Evolutionary conservation across 2,329 filamentous ascomycete genomes (phyloP).

Genomic region (Neophaeococcomyces aloes): DNA sequence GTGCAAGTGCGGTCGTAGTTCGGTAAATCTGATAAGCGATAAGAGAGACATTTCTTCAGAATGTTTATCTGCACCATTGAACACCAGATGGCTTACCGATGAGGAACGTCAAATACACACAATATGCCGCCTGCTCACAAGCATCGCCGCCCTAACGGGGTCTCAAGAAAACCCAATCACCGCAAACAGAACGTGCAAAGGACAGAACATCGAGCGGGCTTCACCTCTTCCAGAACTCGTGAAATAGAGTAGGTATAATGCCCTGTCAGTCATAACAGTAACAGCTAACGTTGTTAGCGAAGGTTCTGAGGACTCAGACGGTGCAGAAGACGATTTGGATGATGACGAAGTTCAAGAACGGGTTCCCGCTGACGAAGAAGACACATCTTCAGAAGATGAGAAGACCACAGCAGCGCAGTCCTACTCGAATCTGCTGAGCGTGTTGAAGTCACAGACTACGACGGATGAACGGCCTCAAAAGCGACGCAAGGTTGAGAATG

Average conservation of each 20-base stretch:
- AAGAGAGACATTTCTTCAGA: neutral
- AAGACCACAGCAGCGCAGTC: conserved; percentile 33
- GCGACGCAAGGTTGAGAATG: conserved; percentile 41
- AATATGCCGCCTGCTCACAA: neutral
- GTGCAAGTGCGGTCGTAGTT: too few relatives aligned
- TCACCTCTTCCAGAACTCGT: conserved; percentile 1
- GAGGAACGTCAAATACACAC: neutral
- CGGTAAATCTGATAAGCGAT: neutral
- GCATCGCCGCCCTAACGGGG: neutral
- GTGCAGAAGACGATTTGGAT: neutral
- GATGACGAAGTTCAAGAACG: neutral
- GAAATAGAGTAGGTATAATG: neutral
- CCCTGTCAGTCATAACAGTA: neutral
- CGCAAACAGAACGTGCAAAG: neutral
- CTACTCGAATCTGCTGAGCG: conserved; percentile 48
- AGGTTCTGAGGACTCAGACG: conserved; percentile 1
- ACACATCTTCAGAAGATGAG: conserved; percentile 32
- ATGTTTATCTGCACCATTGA: neutral
- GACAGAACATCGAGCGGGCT: neutral
- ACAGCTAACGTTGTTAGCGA: conserved; percentile 1
- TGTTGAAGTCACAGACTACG: conserved; percentile 37
- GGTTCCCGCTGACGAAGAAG: neutral
- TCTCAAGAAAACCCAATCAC: neutral
- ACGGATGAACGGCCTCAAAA: conserved; percentile 39
- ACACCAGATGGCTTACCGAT: neutral